These are phyloP conservation scores for Sphaerulina musiva DNA, from an alignment of 2,329 filamentous ascomycete species.

Conservation along the genomic window DNA sequence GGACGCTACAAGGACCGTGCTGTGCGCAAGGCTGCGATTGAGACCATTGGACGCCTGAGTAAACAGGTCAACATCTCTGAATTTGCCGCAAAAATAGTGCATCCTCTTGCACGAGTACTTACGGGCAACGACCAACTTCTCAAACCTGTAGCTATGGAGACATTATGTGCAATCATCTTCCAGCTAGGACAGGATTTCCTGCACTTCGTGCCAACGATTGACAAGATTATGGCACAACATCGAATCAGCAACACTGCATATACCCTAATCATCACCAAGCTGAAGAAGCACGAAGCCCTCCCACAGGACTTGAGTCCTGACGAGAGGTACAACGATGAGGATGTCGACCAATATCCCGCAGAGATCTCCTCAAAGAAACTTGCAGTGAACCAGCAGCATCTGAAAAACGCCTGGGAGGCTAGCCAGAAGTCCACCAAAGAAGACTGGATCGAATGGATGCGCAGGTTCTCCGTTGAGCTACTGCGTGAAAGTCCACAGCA, in stretches of 20 bases:
- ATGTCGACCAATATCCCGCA: constrained; percentile 72
- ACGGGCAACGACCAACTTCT: constrained; percentile 65
- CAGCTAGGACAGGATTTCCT: constrained; percentile 93
- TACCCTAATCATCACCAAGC: constrained; percentile 80
- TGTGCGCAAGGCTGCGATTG: constrained; percentile 81
- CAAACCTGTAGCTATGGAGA: constrained; percentile 80
- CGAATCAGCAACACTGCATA: constrained; percentile 88
- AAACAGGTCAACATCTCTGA: constrained; percentile 96
- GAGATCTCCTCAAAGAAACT: constrained; percentile 89
- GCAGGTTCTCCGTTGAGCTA: constrained; percentile 89
- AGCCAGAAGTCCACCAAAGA: constrained; percentile 95
- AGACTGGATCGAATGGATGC: constrained; percentile 99
- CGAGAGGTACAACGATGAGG: constrained; percentile 60
- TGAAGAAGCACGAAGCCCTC: constrained; percentile 90
- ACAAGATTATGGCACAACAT: constrained; percentile 70
- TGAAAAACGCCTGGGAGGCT: constrained; percentile 96
- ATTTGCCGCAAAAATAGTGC: constrained; percentile 92
- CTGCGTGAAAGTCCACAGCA: constrained; percentile 94
- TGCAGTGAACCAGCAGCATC: constrained; percentile 93
- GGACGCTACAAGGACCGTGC: constrained; percentile 44
- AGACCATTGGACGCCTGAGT: constrained; percentile 88
- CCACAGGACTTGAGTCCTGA: constrained; percentile 90
- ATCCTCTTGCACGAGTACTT: constrained; percentile 79
- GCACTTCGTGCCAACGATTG: constrained; percentile 88
- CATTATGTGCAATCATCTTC: constrained; percentile 88